Evolutionary conservation across 2,329 filamentous ascomycete species (phyloP).

Genomic region (Diaporthe vexans): DNA sequence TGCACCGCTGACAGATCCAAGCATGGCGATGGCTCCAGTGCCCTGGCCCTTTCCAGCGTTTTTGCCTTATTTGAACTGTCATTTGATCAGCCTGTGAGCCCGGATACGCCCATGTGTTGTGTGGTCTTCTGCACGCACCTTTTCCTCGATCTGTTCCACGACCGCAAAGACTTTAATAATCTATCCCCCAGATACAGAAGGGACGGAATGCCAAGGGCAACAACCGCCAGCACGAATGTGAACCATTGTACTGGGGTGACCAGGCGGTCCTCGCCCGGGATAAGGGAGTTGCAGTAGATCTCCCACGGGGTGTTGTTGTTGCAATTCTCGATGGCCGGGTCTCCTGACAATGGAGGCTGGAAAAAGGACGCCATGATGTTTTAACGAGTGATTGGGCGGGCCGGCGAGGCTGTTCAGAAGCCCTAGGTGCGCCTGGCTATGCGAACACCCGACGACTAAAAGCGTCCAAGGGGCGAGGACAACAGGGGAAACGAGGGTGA

Average conservation of each 20-base stretch:
- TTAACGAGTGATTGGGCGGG: background rate
- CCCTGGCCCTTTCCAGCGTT: slow-evolving; percentile 34
- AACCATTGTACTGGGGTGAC: slow-evolving; percentile 48
- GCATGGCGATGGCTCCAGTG: slow-evolving; percentile 38
- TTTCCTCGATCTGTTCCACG: slow-evolving; percentile 39
- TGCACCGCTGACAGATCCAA: slow-evolving; percentile 40
- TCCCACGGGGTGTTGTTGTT: slow-evolving; percentile 39
- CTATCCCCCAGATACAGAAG: slow-evolving; percentile 39
- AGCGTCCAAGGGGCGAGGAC: slow-evolving; percentile 25
- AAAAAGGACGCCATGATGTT: slow-evolving; percentile 53
- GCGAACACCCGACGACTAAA: slow-evolving; percentile 36
- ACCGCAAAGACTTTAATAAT: slow-evolving; percentile 7
- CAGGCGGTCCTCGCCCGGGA: slow-evolving; percentile 45
- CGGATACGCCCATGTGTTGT: background rate
- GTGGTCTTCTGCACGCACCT: slow-evolving; percentile 18
- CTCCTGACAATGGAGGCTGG: slow-evolving; percentile 48
- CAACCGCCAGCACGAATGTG: slow-evolving; percentile 47
- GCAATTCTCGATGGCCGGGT: slow-evolving; percentile 47
- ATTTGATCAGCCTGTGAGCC: slow-evolving; percentile 26
- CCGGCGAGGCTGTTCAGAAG: background rate
- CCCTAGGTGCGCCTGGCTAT: slow-evolving; percentile 20
- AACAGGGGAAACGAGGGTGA: slow-evolving; percentile 23
- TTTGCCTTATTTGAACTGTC: slow-evolving; percentile 29
- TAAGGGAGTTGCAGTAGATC: slow-evolving; percentile 51
- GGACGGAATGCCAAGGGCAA: slow-evolving; percentile 45